Base-by-base conservation (phyloP, 176 grass and related monocot species). In the Typha latifolia region DNA sequence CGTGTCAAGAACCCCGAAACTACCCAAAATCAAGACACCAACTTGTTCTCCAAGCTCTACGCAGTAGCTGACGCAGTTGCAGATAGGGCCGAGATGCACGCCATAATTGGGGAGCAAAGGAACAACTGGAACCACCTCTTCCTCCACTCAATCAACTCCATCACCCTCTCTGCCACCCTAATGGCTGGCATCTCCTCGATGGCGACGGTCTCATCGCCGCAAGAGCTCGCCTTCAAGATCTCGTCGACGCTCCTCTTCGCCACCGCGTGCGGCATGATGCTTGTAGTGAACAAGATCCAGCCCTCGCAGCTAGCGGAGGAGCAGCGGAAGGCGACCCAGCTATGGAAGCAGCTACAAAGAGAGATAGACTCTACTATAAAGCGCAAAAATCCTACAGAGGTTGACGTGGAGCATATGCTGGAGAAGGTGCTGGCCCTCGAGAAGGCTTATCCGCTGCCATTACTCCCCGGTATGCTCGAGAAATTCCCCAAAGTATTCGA, bases 121-220 rank as follows among this genome's bases (percentile, higher is more conserved):
- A 78, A 90, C 22, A 81, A 81, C 80, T 90, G 87, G 87, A 90
- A 90, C 77, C 87, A 83, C 69, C 87, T 86, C 48, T 72, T 90
- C 55, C 80, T 85, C 34, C 80, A 80, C 66, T 78, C 87, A 49
- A 73, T 71, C 77, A 90, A 90, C 74, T 72, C 80, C 34, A 70
- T 90, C 37, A 12, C 69, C 14, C 83, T 90, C 49, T 8, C 80
- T 1, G 87, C 76, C 2, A 77, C 83, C 32, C 6, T 66, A 16
- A 72, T 83, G 80, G 66, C 80, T 2, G 80, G 76, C 47, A 59
- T 90, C 14, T 72, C 83, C 3, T 78, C 83, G 3, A 11, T 66
- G 8, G 6, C 26, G 2, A 2, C 13, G 2, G 62, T 3, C 0
- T 32, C 66, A 4, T 10, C 74, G 2, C 27, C 85, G 3, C 1